Evolutionary conservation across 495 filamentous ascomycete genomes (phyloP).

Genomic region (Talaromyces proteolyticus): DNA sequence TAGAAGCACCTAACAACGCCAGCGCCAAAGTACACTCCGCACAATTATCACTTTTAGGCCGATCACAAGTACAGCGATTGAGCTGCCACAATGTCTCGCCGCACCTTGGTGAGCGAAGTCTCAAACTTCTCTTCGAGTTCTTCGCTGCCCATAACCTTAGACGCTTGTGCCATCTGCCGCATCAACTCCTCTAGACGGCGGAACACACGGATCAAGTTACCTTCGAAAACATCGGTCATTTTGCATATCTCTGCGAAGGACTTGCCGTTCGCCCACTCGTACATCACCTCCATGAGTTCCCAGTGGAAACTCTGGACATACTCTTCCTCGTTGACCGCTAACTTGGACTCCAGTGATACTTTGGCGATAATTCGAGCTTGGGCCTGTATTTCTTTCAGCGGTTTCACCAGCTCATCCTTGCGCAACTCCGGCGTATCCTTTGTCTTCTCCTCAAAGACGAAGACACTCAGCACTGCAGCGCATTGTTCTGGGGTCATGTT

Average conservation of each 20-base stretch:
- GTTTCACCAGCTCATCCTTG: conserved; percentile 78
- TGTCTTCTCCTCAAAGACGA: conserved; percentile 95
- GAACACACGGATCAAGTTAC: conserved; percentile 92
- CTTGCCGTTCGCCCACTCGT: conserved; percentile 87
- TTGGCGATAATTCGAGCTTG: conserved; percentile 86
- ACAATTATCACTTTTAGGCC: neutral
- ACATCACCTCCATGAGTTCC: conserved; percentile 94
- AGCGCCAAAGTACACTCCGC: neutral
- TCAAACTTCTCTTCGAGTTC: conserved; percentile 90
- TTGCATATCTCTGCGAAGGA: conserved; percentile 94
- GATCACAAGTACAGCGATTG: conserved; percentile 80
- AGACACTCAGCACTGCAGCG: conserved; percentile 80
- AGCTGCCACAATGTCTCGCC: conserved; percentile 87
- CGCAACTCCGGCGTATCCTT: conserved; percentile 57
- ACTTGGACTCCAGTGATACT: conserved; percentile 86
- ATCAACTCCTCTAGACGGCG: conserved; percentile 90
- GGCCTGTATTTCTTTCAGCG: conserved; percentile 74
- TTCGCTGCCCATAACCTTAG: conserved; percentile 95
- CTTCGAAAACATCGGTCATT: conserved; percentile 98
- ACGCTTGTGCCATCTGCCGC: conserved; percentile 95
- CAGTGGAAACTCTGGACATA: conserved; percentile 83
- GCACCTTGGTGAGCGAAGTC: conserved; percentile 71
- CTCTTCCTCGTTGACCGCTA: conserved; percentile 85
- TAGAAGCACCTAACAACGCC: too few species aligned
- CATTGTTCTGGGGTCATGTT: conserved; percentile 81